A percentile compares a stretch with the other conserved stretches of the same genome.
These are phyloP conservation scores for Penicillium angulare DNA, from an alignment of 495 filamentous ascomycete species.

Conservation along the genomic window DNA sequence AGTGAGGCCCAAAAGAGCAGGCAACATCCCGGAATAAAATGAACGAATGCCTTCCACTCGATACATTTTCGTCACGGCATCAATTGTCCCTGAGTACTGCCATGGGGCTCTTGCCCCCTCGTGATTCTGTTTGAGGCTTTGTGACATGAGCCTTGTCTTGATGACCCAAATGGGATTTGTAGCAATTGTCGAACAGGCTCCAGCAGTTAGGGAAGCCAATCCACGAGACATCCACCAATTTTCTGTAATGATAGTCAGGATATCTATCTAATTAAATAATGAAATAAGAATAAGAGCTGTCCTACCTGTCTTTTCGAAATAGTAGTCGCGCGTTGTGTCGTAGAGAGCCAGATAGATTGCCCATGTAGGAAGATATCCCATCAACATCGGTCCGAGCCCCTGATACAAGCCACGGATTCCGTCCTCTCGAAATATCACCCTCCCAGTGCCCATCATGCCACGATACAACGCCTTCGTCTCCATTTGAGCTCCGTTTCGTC, in stretches of 20 bases:
- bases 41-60: conserved; percentile 77
- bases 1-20: conserved; percentile 85
- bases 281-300: conserved; percentile 25
- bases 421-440: conserved; percentile 80
- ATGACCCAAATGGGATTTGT: conserved; percentile 99
- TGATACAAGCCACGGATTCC: conserved; percentile 89
- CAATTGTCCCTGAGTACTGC: conserved; percentile 83
- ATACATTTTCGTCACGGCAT: conserved; percentile 96
- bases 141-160: conserved; percentile 96
- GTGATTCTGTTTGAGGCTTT: conserved; percentile 51
- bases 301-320: conserved; percentile 67
- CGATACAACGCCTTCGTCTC: conserved; percentile 63
- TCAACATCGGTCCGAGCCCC: conserved; percentile 86
- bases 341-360: conserved; percentile 97
- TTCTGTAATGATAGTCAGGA: conserved; percentile 32
- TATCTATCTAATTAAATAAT: not conserved
- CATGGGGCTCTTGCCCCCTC: conserved; percentile 69
- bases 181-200: conserved; percentile 85
- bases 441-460: conserved; percentile 83
- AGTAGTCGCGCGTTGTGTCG: conserved; percentile 75
- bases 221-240: conserved; percentile 62
- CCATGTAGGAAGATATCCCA: conserved; percentile 97
- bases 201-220: conserved; percentile 82
- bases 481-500: conserved; percentile 43
- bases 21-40: conserved; percentile 94